These are phyloP conservation scores for Inga laurina DNA, from an alignment of 306 rosid genomes.

Conservation along the genomic window DNA sequence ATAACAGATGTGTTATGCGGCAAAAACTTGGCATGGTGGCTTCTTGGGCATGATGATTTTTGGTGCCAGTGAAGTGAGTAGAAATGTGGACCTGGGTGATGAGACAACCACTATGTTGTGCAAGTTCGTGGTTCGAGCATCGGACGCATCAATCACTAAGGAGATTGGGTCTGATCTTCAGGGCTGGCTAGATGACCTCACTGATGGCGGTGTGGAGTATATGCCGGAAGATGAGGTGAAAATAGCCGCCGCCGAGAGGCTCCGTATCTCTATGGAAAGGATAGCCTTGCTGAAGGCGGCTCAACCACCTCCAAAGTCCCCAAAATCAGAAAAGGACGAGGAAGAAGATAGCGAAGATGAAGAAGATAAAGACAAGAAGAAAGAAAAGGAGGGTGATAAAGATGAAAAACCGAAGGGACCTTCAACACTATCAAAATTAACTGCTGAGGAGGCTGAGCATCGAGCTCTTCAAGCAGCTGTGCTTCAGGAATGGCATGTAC, in stretches of 20 bases:
- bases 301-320: constrained; percentile 70
- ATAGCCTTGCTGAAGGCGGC: constrained; percentile 95
- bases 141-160: constrained; percentile 86
- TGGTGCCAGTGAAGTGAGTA: constrained; percentile 98
- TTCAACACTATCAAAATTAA: constrained; percentile 81
- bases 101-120: constrained; percentile 96
- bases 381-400: constrained; percentile 58
- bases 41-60: constrained; percentile 95
- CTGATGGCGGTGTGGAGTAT: constrained; percentile 98
- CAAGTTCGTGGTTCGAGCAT: constrained; percentile 94
- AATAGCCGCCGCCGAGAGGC: constrained; percentile 89
- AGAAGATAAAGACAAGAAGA: constrained; percentile 38
- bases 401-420: constrained; percentile 81
- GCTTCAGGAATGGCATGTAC: constrained; percentile 91
- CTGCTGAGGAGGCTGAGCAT: constrained; percentile 97
- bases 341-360: constrained; percentile 41
- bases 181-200: constrained; percentile 97
- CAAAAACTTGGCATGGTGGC: constrained; percentile 99
- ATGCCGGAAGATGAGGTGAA: constrained; percentile 99
- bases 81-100: constrained; percentile 95
- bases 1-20: constrained; percentile 86
- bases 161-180: constrained; percentile 94
- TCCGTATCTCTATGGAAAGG: constrained; percentile 91
- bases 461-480: constrained; percentile 98
- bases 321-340: constrained; percentile 57